Conservation (phyloP, 768 basidiomycete genomes). For the Termitomyces sp. region DNA sequence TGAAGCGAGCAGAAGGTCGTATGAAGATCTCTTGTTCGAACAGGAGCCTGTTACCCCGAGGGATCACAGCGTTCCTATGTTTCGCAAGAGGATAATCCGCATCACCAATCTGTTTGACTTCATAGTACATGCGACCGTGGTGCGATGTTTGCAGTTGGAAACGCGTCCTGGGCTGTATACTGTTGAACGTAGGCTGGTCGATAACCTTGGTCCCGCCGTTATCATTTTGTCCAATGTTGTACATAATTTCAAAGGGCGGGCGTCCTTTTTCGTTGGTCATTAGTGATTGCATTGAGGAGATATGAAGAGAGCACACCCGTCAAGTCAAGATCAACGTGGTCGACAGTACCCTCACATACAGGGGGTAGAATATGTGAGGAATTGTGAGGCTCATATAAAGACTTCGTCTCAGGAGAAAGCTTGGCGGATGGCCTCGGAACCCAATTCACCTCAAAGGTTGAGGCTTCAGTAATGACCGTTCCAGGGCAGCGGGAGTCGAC, state of each 20-base stretch:
- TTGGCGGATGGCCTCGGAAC: conserved; percentile 75
- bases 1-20: conserved; percentile 82
- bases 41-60: conserved; percentile 63
- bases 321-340: conserved; percentile 83
- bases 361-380: conserved; percentile 73
- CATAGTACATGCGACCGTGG: conserved; percentile 83
- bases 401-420: conserved; percentile 58
- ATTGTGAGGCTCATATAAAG: conserved; percentile 60
- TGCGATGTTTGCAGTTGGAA: conserved; percentile 80
- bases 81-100: conserved; percentile 77
- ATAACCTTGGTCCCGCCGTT: conserved; percentile 67
- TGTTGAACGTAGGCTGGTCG: conserved; percentile 80
- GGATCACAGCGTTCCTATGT: conserved; percentile 60
- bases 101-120: conserved; percentile 88
- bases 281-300: neutral
- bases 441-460: conserved; percentile 73
- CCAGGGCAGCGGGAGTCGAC: conserved; percentile 87
- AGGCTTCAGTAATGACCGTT: conserved; percentile 53
- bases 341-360: conserved; percentile 80
- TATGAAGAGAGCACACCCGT: conserved; percentile 45
- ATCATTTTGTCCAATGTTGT: conserved; percentile 77
- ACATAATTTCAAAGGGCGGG: conserved; percentile 93
- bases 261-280: conserved; percentile 50
- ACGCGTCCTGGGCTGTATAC: conserved; percentile 76
- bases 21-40: conserved; percentile 85